Conservation (phyloP, 129 eudicot genomes). For the Ambrosia artemisiifolia region DNA sequence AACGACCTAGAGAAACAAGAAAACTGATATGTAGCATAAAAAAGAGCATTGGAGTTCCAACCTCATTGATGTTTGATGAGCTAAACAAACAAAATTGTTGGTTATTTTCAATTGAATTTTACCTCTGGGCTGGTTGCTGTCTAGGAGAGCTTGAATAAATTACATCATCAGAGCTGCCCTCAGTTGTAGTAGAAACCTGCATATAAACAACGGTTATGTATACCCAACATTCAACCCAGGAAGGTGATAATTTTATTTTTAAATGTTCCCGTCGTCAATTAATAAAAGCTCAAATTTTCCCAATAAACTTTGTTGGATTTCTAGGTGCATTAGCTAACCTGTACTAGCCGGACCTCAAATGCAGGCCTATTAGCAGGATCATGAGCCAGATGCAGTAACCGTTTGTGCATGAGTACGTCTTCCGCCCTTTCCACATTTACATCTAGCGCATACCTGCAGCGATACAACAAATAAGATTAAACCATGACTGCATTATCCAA, state of each 20-base stretch:
- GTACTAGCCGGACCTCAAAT: slow-evolving; percentile 91
- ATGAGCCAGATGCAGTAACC: slow-evolving; percentile 68
- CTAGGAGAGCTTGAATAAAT: slow-evolving; percentile 49
- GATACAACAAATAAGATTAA: slow-evolving; percentile 7
- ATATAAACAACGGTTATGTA: slow-evolving; percentile 1
- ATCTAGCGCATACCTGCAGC: slow-evolving; percentile 92
- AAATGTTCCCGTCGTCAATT: neutral
- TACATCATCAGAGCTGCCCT: slow-evolving; percentile 55
- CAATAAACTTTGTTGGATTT: slow-evolving; percentile 13
- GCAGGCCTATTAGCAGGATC: slow-evolving; percentile 98
- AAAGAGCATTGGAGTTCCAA: neutral
- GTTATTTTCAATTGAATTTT: slow-evolving; percentile 1
- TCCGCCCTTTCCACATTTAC: slow-evolving; percentile 98
- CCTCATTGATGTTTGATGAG: neutral
- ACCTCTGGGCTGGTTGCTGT: slow-evolving; percentile 52
- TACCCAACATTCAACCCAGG: slow-evolving; percentile 1
- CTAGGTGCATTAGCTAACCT: slow-evolving; percentile 46
- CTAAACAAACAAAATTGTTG: slow-evolving; percentile 14
- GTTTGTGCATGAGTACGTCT: slow-evolving; percentile 87
- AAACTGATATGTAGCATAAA: neutral
- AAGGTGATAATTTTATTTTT: neutral
- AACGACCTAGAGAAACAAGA: slow-evolving; percentile 7
- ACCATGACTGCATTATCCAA: slow-evolving; percentile 14
- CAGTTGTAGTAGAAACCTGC: slow-evolving; percentile 68
- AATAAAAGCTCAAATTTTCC: neutral